Evolutionary conservation across 257 asterid genomes (phyloP).

Genomic region (Oldenlandia corymbosa): DNA sequence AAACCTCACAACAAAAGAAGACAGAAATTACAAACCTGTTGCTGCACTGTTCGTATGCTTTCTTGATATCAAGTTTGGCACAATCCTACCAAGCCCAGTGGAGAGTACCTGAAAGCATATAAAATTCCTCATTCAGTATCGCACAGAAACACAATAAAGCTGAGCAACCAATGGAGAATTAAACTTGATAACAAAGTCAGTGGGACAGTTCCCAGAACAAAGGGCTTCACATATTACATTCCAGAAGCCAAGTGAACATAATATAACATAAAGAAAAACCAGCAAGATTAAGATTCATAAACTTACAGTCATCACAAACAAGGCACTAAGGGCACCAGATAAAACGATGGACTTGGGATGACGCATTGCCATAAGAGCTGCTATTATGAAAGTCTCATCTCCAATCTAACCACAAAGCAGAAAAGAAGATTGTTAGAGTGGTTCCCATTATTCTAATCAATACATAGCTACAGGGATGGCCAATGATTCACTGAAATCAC

Average conservation of each 20-base stretch:
- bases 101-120: slow-evolving; percentile 62
- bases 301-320: slow-evolving; percentile 95
- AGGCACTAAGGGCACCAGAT: slow-evolving; percentile 95
- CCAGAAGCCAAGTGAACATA: neutral
- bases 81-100: slow-evolving; percentile 96
- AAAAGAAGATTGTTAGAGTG: too few relatives aligned
- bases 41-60: slow-evolving; percentile 97
- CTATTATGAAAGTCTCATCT: slow-evolving; percentile 93
- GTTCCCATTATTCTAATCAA: neutral
- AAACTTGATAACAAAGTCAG: neutral
- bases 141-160: neutral
- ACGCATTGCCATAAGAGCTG: slow-evolving; percentile 99
- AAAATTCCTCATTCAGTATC: slow-evolving; percentile 15
- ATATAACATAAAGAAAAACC: neutral
- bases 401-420: slow-evolving; percentile 65
- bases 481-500: slow-evolving; percentile 21
- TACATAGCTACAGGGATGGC: slow-evolving; percentile 5
- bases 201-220: neutral
- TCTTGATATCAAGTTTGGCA: slow-evolving; percentile 92
- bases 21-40: slow-evolving; percentile 39
- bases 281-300: slow-evolving; percentile 7
- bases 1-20: neutral
- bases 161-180: neutral
- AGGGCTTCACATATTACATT: neutral
- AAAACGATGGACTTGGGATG: slow-evolving; percentile 92